Evolutionary conservation across 371 early-diverging fungal species (phyloP).

Genomic region (Umbelopsis sp.): DNA sequence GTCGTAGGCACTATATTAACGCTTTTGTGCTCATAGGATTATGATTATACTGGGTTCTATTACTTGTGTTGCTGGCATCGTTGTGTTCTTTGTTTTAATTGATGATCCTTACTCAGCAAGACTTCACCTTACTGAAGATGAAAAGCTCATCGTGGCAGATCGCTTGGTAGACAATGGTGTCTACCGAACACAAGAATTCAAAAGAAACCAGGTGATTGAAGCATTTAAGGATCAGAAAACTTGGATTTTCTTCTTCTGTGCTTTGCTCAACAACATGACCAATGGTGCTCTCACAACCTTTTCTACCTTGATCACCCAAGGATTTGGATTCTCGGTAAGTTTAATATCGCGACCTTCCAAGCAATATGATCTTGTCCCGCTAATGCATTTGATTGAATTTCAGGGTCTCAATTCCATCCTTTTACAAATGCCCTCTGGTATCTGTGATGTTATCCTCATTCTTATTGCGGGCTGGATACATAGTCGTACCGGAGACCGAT

Average conservation of each 20-base stretch:
- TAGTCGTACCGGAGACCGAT: constrained; percentile 30
- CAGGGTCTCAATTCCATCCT: constrained; percentile 37
- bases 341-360: not conserved
- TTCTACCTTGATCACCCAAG: constrained; percentile 35
- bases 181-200: constrained; percentile 32
- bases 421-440: constrained; percentile 36
- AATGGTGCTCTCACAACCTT: constrained; percentile 44
- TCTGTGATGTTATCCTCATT: constrained; percentile 36
- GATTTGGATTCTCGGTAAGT: constrained; percentile 45
- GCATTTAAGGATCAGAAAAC: constrained; percentile 36
- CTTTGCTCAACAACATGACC: constrained; percentile 36
- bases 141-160: constrained; percentile 39
- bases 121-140: constrained; percentile 36
- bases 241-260: constrained; percentile 34
- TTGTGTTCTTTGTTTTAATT: constrained; percentile 40
- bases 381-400: not conserved
- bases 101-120: constrained; percentile 39
- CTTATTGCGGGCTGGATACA: constrained; percentile 24
- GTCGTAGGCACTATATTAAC: no score
- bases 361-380: not conserved
- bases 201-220: constrained; percentile 35
- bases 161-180: constrained; percentile 38
- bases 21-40: constrained; percentile 28
- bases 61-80: constrained; percentile 29
- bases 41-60: constrained; percentile 43